Evolutionary conservation across 2,329 filamentous ascomycete genomes (phyloP), one percentile per base, ranked within the genome.

Genomic region (Ceratocystis alfenasii): DNA sequence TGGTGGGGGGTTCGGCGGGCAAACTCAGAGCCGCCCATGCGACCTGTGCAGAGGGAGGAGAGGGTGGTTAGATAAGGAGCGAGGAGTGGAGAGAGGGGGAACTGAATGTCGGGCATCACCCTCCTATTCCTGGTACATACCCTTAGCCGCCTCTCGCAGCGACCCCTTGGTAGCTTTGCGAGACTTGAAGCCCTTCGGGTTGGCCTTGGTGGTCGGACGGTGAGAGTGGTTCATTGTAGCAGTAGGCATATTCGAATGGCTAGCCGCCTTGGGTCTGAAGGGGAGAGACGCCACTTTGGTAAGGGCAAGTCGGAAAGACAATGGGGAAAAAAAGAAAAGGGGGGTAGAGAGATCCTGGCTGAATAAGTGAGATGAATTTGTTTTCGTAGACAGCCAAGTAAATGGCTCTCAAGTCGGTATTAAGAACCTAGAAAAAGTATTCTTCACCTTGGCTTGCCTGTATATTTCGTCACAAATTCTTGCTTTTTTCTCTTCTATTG

Each of bases 111-210:
- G 36, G 36, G 36, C 12, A 41, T 15, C 3, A 5, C 10, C 36
- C 36, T 41, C 3, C 12, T 15, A 41, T 41, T 41, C 36, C 36
- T 41, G 10, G 10, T 41, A 41, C 36, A 41, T 41, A 91, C 90
- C 92, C 80, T 97, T 97, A 67, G 86, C 83, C 70, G 85, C 81
- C 70, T 96, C 90, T 74, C 94, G 90, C 73, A 96, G 76, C 67
- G 90, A 84, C 72, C 89, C 86, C 76, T 97, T 97, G 69, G 89
- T 90, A 50, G 92, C 84, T 79, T 96, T 92, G 74, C 87, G 87
- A 67, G 90, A 90, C 78, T 99, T 99, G 82, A 92, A 99, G 30
- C 87, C 75, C 80, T 99, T 99, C 78, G 96, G 86, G 70, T 83
- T 78, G 72, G 85, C 80, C 81, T 97, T 99, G 65, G 92, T 96